phyloP scores from a whole-genome alignment of 129 eudicot genomes.

The Lactuca sativa region DNA sequence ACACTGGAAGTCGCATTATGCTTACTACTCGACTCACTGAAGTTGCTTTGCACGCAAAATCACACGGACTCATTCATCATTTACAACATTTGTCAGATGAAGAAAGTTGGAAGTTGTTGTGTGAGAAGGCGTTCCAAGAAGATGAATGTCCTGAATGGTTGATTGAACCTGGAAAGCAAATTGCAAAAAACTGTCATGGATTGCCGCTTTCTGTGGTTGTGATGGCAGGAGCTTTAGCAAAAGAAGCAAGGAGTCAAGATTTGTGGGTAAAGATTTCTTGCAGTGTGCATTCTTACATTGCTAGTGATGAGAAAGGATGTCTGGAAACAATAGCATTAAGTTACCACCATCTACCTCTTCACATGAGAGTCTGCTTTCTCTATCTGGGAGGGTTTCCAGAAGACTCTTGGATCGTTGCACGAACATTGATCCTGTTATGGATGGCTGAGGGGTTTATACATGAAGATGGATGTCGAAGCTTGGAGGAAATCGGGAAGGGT shows the following conservation, averaged over 20 bases:
- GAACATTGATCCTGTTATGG: constrained; percentile 30
- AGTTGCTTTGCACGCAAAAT: constrained; percentile 21
- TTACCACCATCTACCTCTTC: constrained; percentile 22
- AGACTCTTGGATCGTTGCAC: not conserved
- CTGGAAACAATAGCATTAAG: constrained; percentile 8
- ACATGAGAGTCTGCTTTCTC: constrained; percentile 30
- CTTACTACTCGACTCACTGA: constrained; percentile 27
- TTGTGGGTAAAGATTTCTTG: constrained; percentile 13
- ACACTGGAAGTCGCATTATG: constrained; percentile 29
- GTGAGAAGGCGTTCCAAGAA: constrained; percentile 17
- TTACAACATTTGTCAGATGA: constrained; percentile 9
- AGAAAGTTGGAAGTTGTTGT: constrained; percentile 23
- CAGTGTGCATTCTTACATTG: not conserved
- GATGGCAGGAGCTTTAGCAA: constrained; percentile 35
- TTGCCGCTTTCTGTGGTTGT: constrained; percentile 38
- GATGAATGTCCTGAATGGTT: not conserved
- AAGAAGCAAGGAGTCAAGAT: not conserved
- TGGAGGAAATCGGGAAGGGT: constrained; percentile 23
- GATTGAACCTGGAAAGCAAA: not conserved
- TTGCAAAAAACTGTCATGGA: constrained; percentile 32
- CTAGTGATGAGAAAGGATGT: not conserved
- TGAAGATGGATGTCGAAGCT: not conserved
- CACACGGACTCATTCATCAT: constrained; percentile 3
- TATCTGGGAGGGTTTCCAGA: constrained; percentile 22
- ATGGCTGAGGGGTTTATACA: constrained; percentile 35